phyloP scores from a whole-genome alignment of 2,329 filamentous ascomycete species.

The Fusarium sp. region DNA sequence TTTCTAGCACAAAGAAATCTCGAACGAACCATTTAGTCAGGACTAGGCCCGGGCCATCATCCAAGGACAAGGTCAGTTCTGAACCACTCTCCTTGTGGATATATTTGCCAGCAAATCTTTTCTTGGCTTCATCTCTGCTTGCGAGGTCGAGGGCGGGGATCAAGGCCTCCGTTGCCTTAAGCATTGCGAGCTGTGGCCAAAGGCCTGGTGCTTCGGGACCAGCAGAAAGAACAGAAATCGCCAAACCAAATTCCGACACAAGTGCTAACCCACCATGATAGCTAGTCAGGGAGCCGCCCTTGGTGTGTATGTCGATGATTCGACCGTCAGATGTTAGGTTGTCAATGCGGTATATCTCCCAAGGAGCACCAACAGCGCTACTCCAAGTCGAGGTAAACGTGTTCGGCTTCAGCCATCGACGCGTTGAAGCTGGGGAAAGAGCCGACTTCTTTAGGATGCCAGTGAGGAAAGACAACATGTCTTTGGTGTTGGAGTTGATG shows the following conservation, averaged over 20 bases:
- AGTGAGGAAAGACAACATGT: slow-evolving; percentile 11
- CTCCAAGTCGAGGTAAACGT: slow-evolving; percentile 15
- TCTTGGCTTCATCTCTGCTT: slow-evolving; percentile 5
- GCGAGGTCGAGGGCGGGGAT: slow-evolving; percentile 10
- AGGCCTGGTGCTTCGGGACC: slow-evolving; percentile 1
- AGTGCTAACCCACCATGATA: slow-evolving; percentile 5
- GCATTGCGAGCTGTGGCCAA: slow-evolving; percentile 1
- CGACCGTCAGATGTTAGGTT: slow-evolving; percentile 10
- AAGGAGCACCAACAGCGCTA: slow-evolving; percentile 1
- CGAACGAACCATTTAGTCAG: slow-evolving; percentile 8
- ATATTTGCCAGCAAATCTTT: neutral
- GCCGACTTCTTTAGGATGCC: neutral
- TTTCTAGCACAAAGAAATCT: slow-evolving; percentile 1
- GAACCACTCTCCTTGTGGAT: neutral
- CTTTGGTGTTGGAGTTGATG: neutral
- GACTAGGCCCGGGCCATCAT: neutral
- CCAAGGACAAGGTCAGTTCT: neutral
- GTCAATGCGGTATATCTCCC: slow-evolving; percentile 23
- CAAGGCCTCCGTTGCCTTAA: slow-evolving; percentile 3
- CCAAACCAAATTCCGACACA: neutral
- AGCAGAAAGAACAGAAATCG: slow-evolving; percentile 6
- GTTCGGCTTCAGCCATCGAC: slow-evolving; percentile 7
- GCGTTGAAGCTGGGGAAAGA: neutral
- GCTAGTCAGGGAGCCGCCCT: neutral
- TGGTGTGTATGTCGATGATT: slow-evolving; percentile 9